Evolutionary conservation across 2,329 filamentous ascomycete species (phyloP).

Genomic region (Passalora sequoiae): DNA sequence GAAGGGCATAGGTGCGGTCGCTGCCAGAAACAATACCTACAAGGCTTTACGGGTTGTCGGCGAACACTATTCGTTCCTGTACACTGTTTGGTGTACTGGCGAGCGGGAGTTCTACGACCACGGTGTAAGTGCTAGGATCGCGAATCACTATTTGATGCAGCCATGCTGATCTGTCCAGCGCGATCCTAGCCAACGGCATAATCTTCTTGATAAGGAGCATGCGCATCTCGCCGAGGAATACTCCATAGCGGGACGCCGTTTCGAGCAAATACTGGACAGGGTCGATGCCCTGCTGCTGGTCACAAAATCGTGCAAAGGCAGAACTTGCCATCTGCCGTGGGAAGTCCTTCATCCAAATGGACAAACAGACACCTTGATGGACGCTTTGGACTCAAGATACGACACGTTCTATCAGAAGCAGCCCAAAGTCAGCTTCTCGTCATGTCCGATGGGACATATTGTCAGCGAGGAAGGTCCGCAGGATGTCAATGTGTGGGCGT

Average conservation of each 20-base stretch:
- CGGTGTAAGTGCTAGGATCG: constrained; percentile 7
- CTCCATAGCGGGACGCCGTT: constrained; percentile 16
- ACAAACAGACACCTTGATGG: constrained; percentile 23
- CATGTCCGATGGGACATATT: constrained; percentile 55
- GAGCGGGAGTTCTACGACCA: constrained; percentile 62
- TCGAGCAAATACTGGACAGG: constrained; percentile 22
- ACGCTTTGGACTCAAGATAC: constrained; percentile 26
- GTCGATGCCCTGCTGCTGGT: constrained; percentile 33
- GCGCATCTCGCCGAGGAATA: constrained; percentile 13
- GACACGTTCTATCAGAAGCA: constrained; percentile 32
- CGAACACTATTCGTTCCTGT: constrained; percentile 54
- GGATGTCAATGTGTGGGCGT: constrained; percentile 19
- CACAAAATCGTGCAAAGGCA: constrained; percentile 32
- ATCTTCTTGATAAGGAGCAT: constrained; percentile 16
- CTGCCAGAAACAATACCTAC: constrained; percentile 30
- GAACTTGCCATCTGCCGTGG: constrained; percentile 32
- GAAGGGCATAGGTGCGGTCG: constrained; percentile 9
- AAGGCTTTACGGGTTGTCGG: constrained; percentile 28
- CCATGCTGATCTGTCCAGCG: constrained; percentile 7
- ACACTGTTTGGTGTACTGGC: constrained; percentile 64
- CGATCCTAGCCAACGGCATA: constrained; percentile 25
- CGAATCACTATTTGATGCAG: no score
- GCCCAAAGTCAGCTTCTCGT: constrained; percentile 47
- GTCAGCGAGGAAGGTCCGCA: constrained; percentile 51
- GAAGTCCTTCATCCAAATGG: constrained; percentile 29